Base-by-base conservation (phyloP, 805 yeast genomes). In the Ogataea populi-albae region DNA sequence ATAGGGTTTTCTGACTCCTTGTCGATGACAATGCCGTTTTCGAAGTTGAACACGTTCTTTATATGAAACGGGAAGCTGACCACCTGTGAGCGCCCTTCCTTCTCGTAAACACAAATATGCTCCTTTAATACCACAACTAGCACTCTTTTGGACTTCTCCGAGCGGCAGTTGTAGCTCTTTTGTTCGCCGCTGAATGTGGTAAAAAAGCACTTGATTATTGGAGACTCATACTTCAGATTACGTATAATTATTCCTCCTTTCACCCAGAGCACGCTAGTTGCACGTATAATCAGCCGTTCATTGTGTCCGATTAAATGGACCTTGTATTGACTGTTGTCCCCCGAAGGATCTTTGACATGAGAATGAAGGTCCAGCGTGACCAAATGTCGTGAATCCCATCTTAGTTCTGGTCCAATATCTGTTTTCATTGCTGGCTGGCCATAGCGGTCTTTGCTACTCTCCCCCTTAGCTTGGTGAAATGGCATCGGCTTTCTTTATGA, bases 31-130 rank as follows among this genome's bases (percentile, higher is more conserved):
- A 86, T 52, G 0, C 96, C 96, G 26, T 74, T 69, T 17, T 76
- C 77, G 49, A 78, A 82, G 8, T 82, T 71, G 41, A 81, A 71
- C 2, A 82, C 89, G 18, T 66, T 66, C 23, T 64, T 68, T 17
- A 85, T 69, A 5, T 64, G 62, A 45, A 87, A 85, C 0, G 96
- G 94, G 43, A 88, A 75, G 46, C 77, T 78, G 8, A 80, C 72
- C 1, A 73, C 68, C 38, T 75, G 75, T 1, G 74, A 66, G 19
- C 74, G 68, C 2, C 93, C 93, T 40, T 73, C 73, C 4, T 61
- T 59, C 37, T 73, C 73, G 53, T 81, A 86, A 1, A 86, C 68
- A 40, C 80, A 67, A 0, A 84, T 84, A 5, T 75, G 66, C 37
- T 79, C 82, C 26, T 59, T 57, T 32, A 83, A 59, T 20, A 86